phyloP scores from a whole-genome alignment of 1,284 basidiomycete species.

The Boletus sp. region DNA sequence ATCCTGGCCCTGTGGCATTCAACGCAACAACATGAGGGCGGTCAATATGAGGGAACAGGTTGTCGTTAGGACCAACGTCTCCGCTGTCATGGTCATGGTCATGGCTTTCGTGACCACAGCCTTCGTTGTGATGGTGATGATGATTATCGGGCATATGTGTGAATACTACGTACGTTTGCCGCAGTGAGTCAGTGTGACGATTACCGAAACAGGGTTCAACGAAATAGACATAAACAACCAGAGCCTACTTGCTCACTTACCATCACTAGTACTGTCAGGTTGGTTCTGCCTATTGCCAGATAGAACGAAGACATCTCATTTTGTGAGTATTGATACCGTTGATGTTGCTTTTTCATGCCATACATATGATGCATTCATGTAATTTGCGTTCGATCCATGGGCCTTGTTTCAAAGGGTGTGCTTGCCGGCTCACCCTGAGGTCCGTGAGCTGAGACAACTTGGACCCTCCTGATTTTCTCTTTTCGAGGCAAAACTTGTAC shows the following conservation, averaged over 20 bases:
- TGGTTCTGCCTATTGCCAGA: not conserved
- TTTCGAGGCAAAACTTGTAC: not conserved
- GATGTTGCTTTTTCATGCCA: not conserved
- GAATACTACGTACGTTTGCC: not conserved
- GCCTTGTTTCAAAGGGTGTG: conserved; percentile 64
- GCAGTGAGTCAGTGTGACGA: not conserved
- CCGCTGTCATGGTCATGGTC: conserved; percentile 49
- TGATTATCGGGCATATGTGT: conserved; percentile 40
- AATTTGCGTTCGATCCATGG: conserved; percentile 79
- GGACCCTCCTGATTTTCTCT: conserved; percentile 40
- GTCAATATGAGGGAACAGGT: conserved; percentile 68
- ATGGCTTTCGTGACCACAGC: conserved; percentile 57
- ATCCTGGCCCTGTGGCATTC: conserved; percentile 53
- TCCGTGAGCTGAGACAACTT: conserved; percentile 66
- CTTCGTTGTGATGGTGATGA: conserved; percentile 52
- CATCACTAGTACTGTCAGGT: not conserved
- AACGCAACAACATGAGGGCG: conserved; percentile 69
- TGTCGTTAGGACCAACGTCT: conserved; percentile 63
- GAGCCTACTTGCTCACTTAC: not conserved
- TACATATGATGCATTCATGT: conserved; percentile 60
- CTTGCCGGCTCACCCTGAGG: conserved; percentile 72
- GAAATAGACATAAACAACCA: conserved; percentile 19
- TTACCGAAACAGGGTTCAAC: not conserved
- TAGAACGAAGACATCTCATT: not conserved
- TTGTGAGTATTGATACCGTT: conserved; percentile 17